These are phyloP conservation scores for Gynandropsis gynandra DNA, from an alignment of 345 rosid genomes.

Conservation along the genomic window DNA sequence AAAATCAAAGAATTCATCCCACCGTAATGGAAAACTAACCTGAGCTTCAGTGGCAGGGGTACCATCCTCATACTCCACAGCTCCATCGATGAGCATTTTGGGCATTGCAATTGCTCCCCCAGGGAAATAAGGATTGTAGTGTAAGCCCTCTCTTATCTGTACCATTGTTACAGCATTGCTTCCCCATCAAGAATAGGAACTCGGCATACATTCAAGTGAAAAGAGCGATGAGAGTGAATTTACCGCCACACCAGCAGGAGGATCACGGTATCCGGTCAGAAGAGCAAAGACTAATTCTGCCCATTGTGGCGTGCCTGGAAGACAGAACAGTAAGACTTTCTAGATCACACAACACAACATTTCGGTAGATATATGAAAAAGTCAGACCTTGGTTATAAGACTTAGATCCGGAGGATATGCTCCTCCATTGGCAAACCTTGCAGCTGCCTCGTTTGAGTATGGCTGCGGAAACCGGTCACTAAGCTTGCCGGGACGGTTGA, in stretches of 20 bases:
- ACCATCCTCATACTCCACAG: constrained; percentile 95
- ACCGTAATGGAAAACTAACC: constrained; percentile 32
- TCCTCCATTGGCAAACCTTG: constrained; percentile 99
- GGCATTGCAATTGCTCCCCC: constrained; percentile 99
- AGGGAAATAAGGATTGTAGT: constrained; percentile 95
- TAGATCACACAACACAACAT: constrained; percentile 3
- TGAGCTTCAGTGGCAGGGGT: constrained; percentile 93
- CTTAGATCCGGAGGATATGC: constrained; percentile 98
- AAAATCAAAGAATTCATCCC: too few relatives aligned
- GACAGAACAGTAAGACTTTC: constrained; percentile 12
- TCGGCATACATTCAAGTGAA: neutral
- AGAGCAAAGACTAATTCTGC: constrained; percentile 92
- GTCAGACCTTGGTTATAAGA: constrained; percentile 72
- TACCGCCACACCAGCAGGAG: constrained; percentile 94
- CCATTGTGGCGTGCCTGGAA: constrained; percentile 98
- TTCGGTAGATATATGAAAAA: constrained; percentile 3
- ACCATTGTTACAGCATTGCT: constrained; percentile 1
- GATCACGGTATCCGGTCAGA: constrained; percentile 93
- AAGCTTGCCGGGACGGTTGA: constrained; percentile 91
- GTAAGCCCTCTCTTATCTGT: constrained; percentile 86
- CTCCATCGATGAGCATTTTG: constrained; percentile 93
- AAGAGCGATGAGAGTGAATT: constrained; percentile 5
- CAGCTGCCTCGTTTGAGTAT: constrained; percentile 83
- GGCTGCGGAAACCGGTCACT: constrained; percentile 92
- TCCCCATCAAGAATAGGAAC: neutral